Conservation (phyloP, 305 asterid species). For the Fraxinus albicans region DNA sequence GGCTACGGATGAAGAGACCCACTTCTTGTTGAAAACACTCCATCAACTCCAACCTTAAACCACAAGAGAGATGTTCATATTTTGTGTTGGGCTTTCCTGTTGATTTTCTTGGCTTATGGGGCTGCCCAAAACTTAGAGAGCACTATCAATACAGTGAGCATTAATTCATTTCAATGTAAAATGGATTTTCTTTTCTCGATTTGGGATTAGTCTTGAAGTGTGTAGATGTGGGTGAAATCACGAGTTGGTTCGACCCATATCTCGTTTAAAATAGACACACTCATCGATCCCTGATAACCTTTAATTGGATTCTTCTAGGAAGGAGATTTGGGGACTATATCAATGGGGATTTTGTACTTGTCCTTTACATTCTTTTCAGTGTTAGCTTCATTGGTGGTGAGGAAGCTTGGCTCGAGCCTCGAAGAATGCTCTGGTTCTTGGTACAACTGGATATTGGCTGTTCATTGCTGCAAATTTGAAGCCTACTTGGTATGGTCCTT, state of each 20-base stretch:
- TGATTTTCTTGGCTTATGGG: conserved; percentile 82
- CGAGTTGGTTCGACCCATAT: not conserved
- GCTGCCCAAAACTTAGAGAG: conserved; percentile 96
- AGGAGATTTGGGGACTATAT: conserved; percentile 79
- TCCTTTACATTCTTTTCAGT: conserved; percentile 73
- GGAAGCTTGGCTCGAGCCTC: conserved; percentile 59
- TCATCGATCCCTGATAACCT: not conserved
- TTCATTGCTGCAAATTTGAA: conserved; percentile 83
- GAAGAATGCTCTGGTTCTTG: conserved; percentile 78
- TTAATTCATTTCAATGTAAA: not conserved
- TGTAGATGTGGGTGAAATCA: not conserved
- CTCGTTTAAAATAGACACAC: not conserved
- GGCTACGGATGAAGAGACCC: conserved; percentile 74
- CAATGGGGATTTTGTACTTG: conserved; percentile 78
- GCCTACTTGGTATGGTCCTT: conserved; percentile 64
- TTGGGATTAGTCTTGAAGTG: no score
- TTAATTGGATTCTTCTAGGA: conserved; percentile 40
- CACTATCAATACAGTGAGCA: conserved; percentile 71
- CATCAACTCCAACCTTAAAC: conserved; percentile 38
- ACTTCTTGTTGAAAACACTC: conserved; percentile 27
- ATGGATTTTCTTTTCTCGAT: not conserved
- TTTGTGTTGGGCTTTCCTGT: conserved; percentile 70
- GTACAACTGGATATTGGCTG: conserved; percentile 83
- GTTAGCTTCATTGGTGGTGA: conserved; percentile 76
- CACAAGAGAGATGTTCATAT: conserved; percentile 68